Evolutionary conservation across 2,329 filamentous ascomycete species (phyloP).

Genomic region (Gremmenia infestans): DNA sequence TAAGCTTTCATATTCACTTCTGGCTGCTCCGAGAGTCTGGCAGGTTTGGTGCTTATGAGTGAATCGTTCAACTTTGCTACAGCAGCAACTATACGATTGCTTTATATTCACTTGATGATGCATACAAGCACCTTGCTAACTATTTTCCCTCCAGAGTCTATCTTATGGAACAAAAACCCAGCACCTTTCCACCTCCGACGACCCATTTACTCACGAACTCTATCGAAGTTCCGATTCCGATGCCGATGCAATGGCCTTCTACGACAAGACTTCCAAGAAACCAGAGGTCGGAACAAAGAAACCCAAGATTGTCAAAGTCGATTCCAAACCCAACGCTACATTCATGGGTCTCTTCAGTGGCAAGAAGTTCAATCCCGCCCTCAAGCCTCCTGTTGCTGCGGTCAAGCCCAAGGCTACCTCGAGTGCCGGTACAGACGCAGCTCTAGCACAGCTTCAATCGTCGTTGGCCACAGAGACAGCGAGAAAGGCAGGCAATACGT

Average conservation of each 20-base stretch:
- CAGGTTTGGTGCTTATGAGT: neutral
- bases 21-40: neutral
- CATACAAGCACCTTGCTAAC: conserved; percentile 11
- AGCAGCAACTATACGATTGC: conserved; percentile 1
- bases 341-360: neutral
- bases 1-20: conserved; percentile 40
- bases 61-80: neutral
- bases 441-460: conserved; percentile 45
- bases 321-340: neutral
- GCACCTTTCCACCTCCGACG: conserved; percentile 40
- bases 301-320: neutral
- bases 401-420: conserved; percentile 21
- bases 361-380: conserved; percentile 3
- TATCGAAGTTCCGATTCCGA: conserved; percentile 48
- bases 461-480: conserved; percentile 40
- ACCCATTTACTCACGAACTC: conserved; percentile 49
- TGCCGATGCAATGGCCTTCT: conserved; percentile 45
- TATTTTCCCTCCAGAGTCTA: conserved; percentile 41
- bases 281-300: conserved; percentile 5
- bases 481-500: conserved; percentile 44
- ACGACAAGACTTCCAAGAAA: conserved; percentile 10
- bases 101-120: conserved; percentile 6
- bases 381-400: conserved; percentile 1
- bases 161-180: conserved; percentile 49
- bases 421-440: conserved; percentile 39